These are phyloP conservation scores for Ophiocytium majus DNA, from an alignment of 352 stramenopile species.

Conservation along the genomic window DNA sequence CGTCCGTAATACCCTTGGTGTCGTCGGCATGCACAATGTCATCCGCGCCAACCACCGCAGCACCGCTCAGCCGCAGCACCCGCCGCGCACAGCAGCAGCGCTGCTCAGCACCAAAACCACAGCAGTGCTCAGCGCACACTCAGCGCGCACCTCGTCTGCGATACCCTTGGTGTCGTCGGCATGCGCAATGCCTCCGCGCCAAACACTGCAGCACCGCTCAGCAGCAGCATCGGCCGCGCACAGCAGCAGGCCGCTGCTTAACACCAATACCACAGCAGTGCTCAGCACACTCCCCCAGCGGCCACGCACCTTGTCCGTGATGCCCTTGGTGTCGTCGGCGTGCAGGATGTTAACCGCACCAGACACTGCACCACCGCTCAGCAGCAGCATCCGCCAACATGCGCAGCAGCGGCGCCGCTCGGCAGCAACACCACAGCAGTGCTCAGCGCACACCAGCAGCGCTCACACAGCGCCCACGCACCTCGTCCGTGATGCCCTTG, in stretches of 20 bases:
- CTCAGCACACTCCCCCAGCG: neutral
- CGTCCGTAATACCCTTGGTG: slow-evolving; percentile 52
- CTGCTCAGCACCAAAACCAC: neutral
- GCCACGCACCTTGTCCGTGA: no score
- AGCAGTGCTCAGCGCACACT: neutral
- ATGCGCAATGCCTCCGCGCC: no score
- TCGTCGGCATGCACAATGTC: slow-evolving; percentile 67
- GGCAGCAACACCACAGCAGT: neutral
- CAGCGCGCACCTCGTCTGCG: no score
- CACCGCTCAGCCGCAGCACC: no score
- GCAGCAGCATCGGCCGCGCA: no score
- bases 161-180: no score
- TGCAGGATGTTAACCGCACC: no score
- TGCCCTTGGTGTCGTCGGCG: no score
- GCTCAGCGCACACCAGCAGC: neutral
- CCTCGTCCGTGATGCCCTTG: slow-evolving; percentile 54
- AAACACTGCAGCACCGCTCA: no score
- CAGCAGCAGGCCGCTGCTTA: neutral
- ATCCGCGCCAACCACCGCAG: slow-evolving; percentile 73
- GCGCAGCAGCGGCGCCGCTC: neutral
- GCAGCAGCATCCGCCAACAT: no score
- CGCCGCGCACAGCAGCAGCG: neutral
- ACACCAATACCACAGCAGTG: neutral
- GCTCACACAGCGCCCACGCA: slow-evolving; percentile 9
- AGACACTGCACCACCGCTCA: no score